Conservation (phyloP, 352 stramenopile genomes). For the Globisporangium heterothallicum region DNA sequence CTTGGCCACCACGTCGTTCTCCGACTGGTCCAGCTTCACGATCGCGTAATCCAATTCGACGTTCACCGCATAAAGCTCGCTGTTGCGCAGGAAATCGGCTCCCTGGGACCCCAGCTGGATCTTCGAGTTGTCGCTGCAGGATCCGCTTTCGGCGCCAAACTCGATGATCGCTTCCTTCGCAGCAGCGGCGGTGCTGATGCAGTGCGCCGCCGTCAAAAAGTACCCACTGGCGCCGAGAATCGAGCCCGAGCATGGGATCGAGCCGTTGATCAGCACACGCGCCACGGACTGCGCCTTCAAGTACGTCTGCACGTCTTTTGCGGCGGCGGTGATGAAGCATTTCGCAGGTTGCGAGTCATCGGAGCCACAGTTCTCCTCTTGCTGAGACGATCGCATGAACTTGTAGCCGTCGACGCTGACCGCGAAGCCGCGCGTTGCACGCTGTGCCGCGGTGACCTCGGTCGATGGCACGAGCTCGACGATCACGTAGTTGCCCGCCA, state of each 20-base stretch:
- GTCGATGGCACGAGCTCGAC: constrained; percentile 11
- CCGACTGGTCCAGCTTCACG: constrained; percentile 16
- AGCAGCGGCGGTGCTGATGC: constrained; percentile 13
- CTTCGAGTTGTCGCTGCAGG: constrained; percentile 17
- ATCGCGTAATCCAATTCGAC: constrained; percentile 22
- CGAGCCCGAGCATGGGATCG: constrained; percentile 18
- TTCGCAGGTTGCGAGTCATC: constrained; percentile 22
- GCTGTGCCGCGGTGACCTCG: background rate
- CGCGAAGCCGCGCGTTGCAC: constrained; percentile 2
- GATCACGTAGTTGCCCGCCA: constrained; percentile 12
- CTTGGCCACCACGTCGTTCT: constrained; percentile 11
- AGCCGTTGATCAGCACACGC: constrained; percentile 23
- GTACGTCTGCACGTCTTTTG: constrained; percentile 14
- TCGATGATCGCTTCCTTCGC: constrained; percentile 15
- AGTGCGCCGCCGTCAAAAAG: constrained; percentile 28
- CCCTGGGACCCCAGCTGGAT: constrained; percentile 17
- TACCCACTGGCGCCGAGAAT: constrained; percentile 15
- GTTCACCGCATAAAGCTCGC: constrained; percentile 19
- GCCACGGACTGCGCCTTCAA: constrained; percentile 18
- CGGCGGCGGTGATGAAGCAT: constrained; percentile 16
- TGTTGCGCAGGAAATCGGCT: constrained; percentile 16
- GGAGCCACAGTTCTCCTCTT: constrained; percentile 15
- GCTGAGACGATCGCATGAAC: background rate
- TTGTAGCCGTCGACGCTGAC: constrained; percentile 17
- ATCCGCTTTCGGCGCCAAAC: constrained; percentile 20